Evolutionary conservation across 1,139 yeast species (phyloP).

Genomic region (Suhomyces atakaporum): DNA sequence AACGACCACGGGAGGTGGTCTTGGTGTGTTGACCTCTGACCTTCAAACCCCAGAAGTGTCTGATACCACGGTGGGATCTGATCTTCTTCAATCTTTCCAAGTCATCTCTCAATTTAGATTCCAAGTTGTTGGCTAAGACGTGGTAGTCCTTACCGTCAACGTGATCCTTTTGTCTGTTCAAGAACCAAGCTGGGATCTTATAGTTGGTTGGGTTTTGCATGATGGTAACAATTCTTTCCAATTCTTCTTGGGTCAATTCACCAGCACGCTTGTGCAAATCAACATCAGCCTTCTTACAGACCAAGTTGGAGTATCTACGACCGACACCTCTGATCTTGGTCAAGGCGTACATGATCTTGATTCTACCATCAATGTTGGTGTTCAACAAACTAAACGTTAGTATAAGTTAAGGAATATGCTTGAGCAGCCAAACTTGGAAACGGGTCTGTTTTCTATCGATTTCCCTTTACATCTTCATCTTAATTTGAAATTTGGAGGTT

Average conservation of each 20-base stretch:
- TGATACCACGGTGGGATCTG: conserved; percentile 99
- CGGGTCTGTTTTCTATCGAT: no score
- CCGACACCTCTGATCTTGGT: conserved; percentile 99
- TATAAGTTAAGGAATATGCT: conserved; percentile 1
- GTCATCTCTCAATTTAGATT: conserved; percentile 99
- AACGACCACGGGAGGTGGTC: conserved; percentile 95
- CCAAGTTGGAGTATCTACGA: conserved; percentile 99
- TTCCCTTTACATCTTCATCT: background rate
- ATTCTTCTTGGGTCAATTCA: conserved; percentile 99
- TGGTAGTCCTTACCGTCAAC: conserved; percentile 99
- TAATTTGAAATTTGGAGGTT: no score
- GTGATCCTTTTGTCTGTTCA: conserved; percentile 99
- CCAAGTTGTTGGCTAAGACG: conserved; percentile 97
- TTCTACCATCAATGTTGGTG: conserved; percentile 99
- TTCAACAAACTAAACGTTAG: conserved; percentile 79
- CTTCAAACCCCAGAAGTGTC: conserved; percentile 99
- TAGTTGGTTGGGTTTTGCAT: conserved; percentile 99
- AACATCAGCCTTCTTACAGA: conserved; percentile 99
- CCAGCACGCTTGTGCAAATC: conserved; percentile 99
- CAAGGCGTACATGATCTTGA: conserved; percentile 99
- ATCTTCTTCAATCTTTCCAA: conserved; percentile 99
- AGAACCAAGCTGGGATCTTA: conserved; percentile 99
- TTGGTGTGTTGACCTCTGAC: conserved; percentile 99
- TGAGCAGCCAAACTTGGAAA: no score
- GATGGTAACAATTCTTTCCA: conserved; percentile 99